phyloP scores from a whole-genome alignment of 495 filamentous ascomycete species.

The Astrocystis sublimbata region DNA sequence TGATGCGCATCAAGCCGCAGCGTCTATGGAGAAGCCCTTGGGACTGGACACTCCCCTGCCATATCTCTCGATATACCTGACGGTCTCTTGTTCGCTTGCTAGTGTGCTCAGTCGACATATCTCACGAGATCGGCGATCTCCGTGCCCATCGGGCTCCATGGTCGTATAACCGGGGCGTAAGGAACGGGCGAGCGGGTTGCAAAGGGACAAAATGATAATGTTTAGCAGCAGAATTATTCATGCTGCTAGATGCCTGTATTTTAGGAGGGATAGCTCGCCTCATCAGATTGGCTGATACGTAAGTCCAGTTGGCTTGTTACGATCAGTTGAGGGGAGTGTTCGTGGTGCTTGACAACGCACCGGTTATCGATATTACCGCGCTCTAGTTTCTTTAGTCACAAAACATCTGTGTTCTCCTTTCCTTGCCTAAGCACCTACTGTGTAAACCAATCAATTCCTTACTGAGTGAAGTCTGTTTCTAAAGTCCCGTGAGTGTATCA shows the following conservation, averaged over 20 bases:
- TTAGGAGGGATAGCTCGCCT: constrained; percentile 34
- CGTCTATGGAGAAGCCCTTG: constrained; percentile 23
- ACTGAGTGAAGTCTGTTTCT: too few relatives aligned
- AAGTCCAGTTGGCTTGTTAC: constrained; percentile 30
- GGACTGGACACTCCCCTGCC: constrained; percentile 20
- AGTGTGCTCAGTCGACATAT: constrained; percentile 19
- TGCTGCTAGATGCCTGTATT: constrained; percentile 41
- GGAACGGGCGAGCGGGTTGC: constrained; percentile 30
- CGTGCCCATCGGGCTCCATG: constrained; percentile 30
- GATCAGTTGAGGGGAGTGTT: constrained; percentile 23
- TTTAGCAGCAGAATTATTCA: constrained; percentile 26
- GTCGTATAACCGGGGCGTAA: constrained; percentile 36
- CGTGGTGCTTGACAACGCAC: constrained; percentile 26
- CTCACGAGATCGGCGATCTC: constrained; percentile 31
- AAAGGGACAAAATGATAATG: constrained; percentile 33
- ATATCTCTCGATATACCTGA: constrained; percentile 22
- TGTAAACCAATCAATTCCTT: too few relatives aligned
- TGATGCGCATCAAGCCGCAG: constrained; percentile 29
- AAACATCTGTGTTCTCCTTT: constrained; percentile 33
- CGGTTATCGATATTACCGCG: constrained; percentile 28
- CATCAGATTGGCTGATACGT: constrained; percentile 23
- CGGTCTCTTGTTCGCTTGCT: constrained; percentile 12
- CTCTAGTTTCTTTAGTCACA: constrained; percentile 38
- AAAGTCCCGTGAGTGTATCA: too few relatives aligned
- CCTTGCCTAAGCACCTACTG: too few relatives aligned